Conservation (phyloP, 176 grass and related monocot genomes). For the Musa acuminata region DNA sequence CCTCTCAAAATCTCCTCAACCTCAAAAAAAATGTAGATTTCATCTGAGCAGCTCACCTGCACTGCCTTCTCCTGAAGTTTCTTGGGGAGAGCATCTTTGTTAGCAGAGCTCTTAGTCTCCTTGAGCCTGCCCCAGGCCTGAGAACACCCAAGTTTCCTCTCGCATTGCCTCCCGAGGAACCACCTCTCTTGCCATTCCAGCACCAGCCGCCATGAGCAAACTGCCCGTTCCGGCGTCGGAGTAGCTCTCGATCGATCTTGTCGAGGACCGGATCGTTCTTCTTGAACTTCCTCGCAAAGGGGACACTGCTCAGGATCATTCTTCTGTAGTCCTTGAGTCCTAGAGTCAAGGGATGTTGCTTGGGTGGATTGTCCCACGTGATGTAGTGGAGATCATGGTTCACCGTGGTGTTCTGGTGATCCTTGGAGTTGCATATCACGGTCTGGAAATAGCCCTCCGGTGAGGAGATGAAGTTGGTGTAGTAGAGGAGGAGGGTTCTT, state of each 20-base stretch:
- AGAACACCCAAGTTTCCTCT: conserved; percentile 24
- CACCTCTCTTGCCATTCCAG: conserved; percentile 23
- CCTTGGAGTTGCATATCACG: conserved; percentile 70
- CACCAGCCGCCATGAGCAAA: conserved; percentile 88
- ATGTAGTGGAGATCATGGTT: conserved; percentile 86
- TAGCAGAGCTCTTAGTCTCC: conserved; percentile 57
- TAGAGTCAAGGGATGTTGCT: conserved; percentile 84
- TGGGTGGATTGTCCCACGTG: conserved; percentile 80
- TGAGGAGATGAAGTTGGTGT: conserved; percentile 82
- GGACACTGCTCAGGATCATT: conserved; percentile 60
- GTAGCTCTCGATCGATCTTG: conserved; percentile 77
- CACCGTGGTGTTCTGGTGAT: conserved; percentile 52
- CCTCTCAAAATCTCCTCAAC: not conserved
- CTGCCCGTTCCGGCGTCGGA: conserved; percentile 28
- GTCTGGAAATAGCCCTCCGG: conserved; percentile 99
- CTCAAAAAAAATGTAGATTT: not conserved
- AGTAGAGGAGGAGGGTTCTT: conserved; percentile 80
- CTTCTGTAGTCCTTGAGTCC: conserved; percentile 56
- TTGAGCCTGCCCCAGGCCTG: conserved; percentile 62
- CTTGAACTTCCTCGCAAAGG: conserved; percentile 81
- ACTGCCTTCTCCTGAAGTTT: conserved; percentile 53
- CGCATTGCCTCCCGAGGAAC: conserved; percentile 35
- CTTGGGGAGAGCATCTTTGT: conserved; percentile 32
- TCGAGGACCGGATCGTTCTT: conserved; percentile 59
- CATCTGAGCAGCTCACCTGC: conserved; percentile 38